Conservation (phyloP, 768 basidiomycete species). For the Trametes coccinea region DNA sequence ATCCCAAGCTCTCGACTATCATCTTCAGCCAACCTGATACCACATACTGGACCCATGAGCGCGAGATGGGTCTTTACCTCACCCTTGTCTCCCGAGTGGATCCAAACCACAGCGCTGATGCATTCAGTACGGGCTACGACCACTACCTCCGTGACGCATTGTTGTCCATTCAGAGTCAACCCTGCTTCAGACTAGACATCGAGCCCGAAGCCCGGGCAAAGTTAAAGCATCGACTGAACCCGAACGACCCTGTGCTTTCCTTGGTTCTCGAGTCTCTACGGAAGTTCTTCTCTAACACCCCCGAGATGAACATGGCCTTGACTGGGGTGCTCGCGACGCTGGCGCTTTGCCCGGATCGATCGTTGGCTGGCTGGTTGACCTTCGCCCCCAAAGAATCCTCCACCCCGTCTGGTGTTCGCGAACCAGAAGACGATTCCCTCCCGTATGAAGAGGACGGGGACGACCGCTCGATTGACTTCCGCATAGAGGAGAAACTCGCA, state of each 20-base stretch:
- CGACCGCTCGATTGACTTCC: conserved; percentile 79
- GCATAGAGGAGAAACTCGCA: conserved; percentile 63
- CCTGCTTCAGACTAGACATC: conserved; percentile 51
- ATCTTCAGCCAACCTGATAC: conserved; percentile 63
- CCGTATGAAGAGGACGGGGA: conserved; percentile 58
- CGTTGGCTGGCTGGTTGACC: conserved; percentile 86
- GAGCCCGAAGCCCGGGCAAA: conserved; percentile 42
- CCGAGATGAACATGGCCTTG: conserved; percentile 85
- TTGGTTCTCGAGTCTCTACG: conserved; percentile 69
- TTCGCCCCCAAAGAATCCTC: conserved; percentile 51
- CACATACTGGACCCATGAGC: conserved; percentile 78
- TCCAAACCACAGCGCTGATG: conserved; percentile 64
- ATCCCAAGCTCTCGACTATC: conserved; percentile 7
- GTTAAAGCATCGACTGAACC: conserved; percentile 73
- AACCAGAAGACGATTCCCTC: conserved; percentile 23
- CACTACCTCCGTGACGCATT: conserved; percentile 82
- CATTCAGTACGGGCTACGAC: conserved; percentile 83
- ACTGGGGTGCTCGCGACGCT: conserved; percentile 81
- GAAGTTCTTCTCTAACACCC: conserved; percentile 81
- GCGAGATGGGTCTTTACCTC: conserved; percentile 81
- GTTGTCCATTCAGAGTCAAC: conserved; percentile 62
- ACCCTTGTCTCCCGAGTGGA: conserved; percentile 77
- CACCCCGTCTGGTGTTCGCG: conserved; percentile 17
- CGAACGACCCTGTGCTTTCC: conserved; percentile 74
- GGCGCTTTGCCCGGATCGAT: conserved; percentile 83